Base-by-base conservation (phyloP, 208 protist genomes). In the Trypanosoma congolense region DNA sequence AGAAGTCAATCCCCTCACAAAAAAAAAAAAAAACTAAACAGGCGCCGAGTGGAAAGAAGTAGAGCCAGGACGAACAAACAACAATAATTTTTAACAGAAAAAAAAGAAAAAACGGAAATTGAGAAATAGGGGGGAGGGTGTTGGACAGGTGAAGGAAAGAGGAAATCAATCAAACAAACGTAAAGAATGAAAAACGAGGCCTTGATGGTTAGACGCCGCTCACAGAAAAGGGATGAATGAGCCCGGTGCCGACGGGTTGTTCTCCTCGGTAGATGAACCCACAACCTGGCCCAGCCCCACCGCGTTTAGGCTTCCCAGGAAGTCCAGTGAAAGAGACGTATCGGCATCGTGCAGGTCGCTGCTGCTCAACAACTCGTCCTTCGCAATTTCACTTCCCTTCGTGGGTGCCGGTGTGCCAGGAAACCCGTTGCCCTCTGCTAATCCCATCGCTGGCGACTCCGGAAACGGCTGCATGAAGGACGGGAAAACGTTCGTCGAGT, bases 31-130 rank as follows among this genome's bases (percentile, higher is more conserved):
- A n/a, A n/a, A n/a, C n/a, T n/a, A n/a, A n/a, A n/a, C n/a, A n/a
- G n/a, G n/a, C n/a, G n/a, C n/a, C n/a, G n/a, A n/a, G n/a, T n/a
- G n/a, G n/a, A n/a, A n/a, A n/a, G n/a, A n/a, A n/a, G n/a, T n/a
- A n/a, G n/a, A n/a, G n/a, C n/a, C n/a, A n/a, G n/a, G n/a, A n/a
- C n/a, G n/a, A n/a, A n/a, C n/a, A n/a, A n/a, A n/a, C n/a, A n/a
- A n/a, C n/a, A n/a, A n/a, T n/a, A n/a, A n/a, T n/a, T n/a, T n/a
- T n/a, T 36, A 26, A 56, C 21, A 14, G 16, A 48, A 38, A 21
- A 69, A 56, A 58, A 38, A 29, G 36, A 52, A 21, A 21, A 1
- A n/a, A 36, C 4, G 18, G 36, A 3, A 16, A 14, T 16, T 6
- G 33, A 38, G 12, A 12, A 0, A 16, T 6, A 12, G 33, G 33